A percentile compares a stretch with the other conserved stretches of the same genome.
Conservation (phyloP, 768 basidiomycete genomes). For the Tephrocybe sp. region DNA sequence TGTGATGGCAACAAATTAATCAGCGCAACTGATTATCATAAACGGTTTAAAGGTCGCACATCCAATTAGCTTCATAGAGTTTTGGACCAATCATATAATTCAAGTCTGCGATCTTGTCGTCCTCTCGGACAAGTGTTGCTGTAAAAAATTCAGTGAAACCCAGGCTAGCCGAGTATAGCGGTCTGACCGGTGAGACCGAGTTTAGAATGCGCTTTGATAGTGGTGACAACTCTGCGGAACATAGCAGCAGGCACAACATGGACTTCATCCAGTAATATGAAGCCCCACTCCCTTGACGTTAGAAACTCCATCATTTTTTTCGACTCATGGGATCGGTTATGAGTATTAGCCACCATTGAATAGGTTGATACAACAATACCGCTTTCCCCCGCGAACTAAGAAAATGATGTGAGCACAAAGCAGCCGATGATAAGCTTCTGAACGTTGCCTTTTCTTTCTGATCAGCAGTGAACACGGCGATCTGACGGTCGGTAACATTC, state of each 20-base stretch:
- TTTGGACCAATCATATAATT: constrained; percentile 99
- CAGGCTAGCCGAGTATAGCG: not conserved
- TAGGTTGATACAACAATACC: constrained; percentile 99
- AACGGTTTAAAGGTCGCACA: constrained; percentile 43
- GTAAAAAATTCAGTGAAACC: constrained; percentile 3
- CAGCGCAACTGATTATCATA: constrained; percentile 15
- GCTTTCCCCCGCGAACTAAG: constrained; percentile 93
- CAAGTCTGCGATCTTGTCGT: constrained; percentile 97
- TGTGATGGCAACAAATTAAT: constrained; percentile 22
- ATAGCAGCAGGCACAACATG: constrained; percentile 99
- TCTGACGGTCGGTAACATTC: constrained; percentile 94
- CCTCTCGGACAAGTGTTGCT: constrained; percentile 98
- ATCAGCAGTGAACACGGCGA: constrained; percentile 96
- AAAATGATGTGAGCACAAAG: constrained; percentile 11
- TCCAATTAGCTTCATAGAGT: constrained; percentile 99
- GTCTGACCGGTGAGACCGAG: constrained; percentile 87
- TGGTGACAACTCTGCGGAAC: constrained; percentile 97
- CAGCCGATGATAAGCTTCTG: not conserved
- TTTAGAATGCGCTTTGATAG: constrained; percentile 98
- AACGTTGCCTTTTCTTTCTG: constrained; percentile 88
- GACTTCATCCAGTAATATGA: constrained; percentile 96
- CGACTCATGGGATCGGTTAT: constrained; percentile 97
- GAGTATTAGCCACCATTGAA: constrained; percentile 99
- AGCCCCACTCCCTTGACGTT: constrained; percentile 98
- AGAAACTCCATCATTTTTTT: constrained; percentile 99